phyloP scores from a whole-genome alignment of 2,329 filamentous ascomycete genomes.

The Chaetomium sp. region DNA sequence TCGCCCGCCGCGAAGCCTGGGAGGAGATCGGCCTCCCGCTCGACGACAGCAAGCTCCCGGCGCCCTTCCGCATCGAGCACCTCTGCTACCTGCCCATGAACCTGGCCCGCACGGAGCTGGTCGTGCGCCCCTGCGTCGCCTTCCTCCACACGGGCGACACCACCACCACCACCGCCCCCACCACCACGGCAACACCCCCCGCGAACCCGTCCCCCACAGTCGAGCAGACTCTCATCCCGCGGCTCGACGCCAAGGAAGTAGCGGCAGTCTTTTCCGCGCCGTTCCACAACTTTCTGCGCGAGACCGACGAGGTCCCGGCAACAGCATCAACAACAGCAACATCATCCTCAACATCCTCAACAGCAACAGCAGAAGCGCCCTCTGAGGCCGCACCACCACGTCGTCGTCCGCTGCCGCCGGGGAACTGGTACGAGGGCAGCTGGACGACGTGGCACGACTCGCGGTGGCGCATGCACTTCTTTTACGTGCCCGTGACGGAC shows the following conservation, averaged over 20 bases:
- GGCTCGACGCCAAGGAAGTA: slow-evolving; percentile 85
- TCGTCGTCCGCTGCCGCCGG: slow-evolving; percentile 51
- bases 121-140: slow-evolving; percentile 75
- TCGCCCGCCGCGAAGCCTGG: slow-evolving; percentile 83
- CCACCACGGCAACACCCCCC: slow-evolving; percentile 17
- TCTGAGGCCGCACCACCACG: background rate
- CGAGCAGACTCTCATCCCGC: slow-evolving; percentile 74
- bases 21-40: slow-evolving; percentile 91
- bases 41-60: slow-evolving; percentile 67
- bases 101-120: slow-evolving; percentile 71
- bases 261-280: slow-evolving; percentile 91
- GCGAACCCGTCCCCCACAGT: slow-evolving; percentile 44
- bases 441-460: slow-evolving; percentile 80
- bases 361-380: background rate
- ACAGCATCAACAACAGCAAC: too few relatives aligned
- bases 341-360: background rate
- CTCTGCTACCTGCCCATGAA: slow-evolving; percentile 81
- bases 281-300: slow-evolving; percentile 77
- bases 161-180: slow-evolving; percentile 12
- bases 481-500: slow-evolving; percentile 78
- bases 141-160: slow-evolving; percentile 68
- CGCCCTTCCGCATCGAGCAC: slow-evolving; percentile 82
- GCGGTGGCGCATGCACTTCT: slow-evolving; percentile 88
- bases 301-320: slow-evolving; percentile 34
- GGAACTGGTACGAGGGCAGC: slow-evolving; percentile 79